phyloP scores from a whole-genome alignment of 2,329 filamentous ascomycete genomes.

The Phyllosticta citrichinensis region DNA sequence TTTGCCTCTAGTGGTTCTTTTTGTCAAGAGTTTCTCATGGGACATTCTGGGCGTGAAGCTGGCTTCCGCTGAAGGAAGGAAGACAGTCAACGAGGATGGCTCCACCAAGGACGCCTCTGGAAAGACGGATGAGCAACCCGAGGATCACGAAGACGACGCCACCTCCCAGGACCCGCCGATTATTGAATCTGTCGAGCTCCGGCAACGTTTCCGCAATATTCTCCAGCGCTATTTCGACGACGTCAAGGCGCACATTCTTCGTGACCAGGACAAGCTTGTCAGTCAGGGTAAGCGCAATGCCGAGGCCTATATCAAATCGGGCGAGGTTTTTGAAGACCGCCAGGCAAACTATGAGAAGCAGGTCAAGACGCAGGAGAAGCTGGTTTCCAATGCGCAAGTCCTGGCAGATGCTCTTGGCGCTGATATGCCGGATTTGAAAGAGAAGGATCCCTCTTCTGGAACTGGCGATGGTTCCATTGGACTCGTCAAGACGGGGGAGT shows the following conservation, averaged over 20 bases:
- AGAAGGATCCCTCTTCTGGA: slow-evolving; percentile 61
- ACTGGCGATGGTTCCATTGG: slow-evolving; percentile 71
- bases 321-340: slow-evolving; percentile 94
- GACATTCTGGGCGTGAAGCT: slow-evolving; percentile 78
- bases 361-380: slow-evolving; percentile 80
- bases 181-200: slow-evolving; percentile 59
- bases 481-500: slow-evolving; percentile 87
- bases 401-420: slow-evolving; percentile 78
- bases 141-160: slow-evolving; percentile 43
- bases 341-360: slow-evolving; percentile 94
- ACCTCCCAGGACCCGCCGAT: slow-evolving; percentile 60
- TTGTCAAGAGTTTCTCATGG: slow-evolving; percentile 94
- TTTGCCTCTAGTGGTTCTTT: slow-evolving; percentile 81
- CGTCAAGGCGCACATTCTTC: slow-evolving; percentile 75
- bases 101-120: slow-evolving; percentile 43
- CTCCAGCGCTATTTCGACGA: slow-evolving; percentile 85
- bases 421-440: slow-evolving; percentile 89
- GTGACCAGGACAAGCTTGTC: slow-evolving; percentile 84
- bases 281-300: slow-evolving; percentile 88
- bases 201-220: slow-evolving; percentile 77
- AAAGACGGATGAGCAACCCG: slow-evolving; percentile 42
- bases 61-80: slow-evolving; percentile 65
- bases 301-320: slow-evolving; percentile 96
- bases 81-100: slow-evolving; percentile 73
- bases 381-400: slow-evolving; percentile 81